Evolutionary conservation across 768 basidiomycete species (phyloP).

Genomic region (Tulasnella calospora): DNA sequence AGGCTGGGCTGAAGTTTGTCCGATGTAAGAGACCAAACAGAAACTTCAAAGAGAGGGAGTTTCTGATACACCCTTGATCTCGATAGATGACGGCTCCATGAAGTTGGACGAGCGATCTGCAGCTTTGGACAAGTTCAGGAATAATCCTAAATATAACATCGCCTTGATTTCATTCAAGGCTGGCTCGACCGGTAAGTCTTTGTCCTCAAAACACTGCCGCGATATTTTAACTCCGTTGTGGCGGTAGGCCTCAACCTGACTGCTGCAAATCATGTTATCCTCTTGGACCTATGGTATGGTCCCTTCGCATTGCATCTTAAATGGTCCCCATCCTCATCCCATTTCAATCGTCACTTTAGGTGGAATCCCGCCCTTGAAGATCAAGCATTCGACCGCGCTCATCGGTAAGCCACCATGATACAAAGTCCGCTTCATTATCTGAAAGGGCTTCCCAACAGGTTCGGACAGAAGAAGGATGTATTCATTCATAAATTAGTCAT

Average conservation of each 20-base stretch:
- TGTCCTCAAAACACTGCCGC: conserved; percentile 9
- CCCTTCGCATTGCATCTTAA: no score
- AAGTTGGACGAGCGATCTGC: conserved; percentile 66
- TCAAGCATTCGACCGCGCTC: conserved; percentile 89
- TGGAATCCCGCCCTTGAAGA: conserved; percentile 93
- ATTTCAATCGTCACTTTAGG: no score
- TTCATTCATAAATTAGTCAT: conserved; percentile 88
- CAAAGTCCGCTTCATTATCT: background rate
- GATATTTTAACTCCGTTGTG: conserved; percentile 16
- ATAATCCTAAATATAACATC: conserved; percentile 52
- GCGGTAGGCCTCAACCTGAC: conserved; percentile 76
- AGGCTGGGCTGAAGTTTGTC: conserved; percentile 63
- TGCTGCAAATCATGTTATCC: conserved; percentile 88
- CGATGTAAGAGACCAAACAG: conserved; percentile 61
- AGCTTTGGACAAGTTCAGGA: conserved; percentile 68
- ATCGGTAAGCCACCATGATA: conserved; percentile 43
- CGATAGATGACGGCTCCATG: conserved; percentile 85
- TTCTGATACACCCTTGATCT: background rate
- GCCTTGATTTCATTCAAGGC: conserved; percentile 97
- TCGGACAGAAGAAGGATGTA: conserved; percentile 82
- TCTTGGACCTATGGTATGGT: conserved; percentile 74
- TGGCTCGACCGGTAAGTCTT: conserved; percentile 70
- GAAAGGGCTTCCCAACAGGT: conserved; percentile 33
- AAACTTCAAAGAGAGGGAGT: background rate
- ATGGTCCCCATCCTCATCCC: no score